Percentiles rank a stretch among this genome's conserved stretches.
These are phyloP conservation scores for Backusella tuberculispora DNA, from an alignment of 192 early-diverging fungal genomes.

Conservation along the genomic window DNA sequence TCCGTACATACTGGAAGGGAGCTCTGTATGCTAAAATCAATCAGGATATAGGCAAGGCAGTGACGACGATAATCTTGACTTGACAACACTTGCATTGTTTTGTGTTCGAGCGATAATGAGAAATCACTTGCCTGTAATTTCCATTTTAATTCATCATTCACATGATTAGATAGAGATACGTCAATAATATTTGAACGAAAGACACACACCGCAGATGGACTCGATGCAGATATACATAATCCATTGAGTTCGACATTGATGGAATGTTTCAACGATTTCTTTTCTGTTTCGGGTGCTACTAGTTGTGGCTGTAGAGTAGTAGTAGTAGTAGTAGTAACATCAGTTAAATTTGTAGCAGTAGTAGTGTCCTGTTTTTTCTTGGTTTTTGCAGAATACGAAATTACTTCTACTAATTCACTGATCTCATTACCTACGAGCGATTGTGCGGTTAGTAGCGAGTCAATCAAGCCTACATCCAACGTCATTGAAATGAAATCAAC, in stretches of 20 bases:
- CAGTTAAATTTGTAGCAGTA: background rate
- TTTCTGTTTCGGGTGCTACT: background rate
- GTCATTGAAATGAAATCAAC: slow-evolving; percentile 57
- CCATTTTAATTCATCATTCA: slow-evolving; percentile 42
- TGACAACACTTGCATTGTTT: slow-evolving; percentile 29
- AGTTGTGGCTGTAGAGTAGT: background rate
- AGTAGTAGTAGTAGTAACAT: background rate
- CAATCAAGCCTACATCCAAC: slow-evolving; percentile 70
- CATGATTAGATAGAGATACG: slow-evolving; percentile 61
- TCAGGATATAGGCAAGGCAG: slow-evolving; percentile 65
- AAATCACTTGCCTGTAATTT: slow-evolving; percentile 57
- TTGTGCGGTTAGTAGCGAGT: slow-evolving; percentile 80
- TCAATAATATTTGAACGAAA: slow-evolving; percentile 65
- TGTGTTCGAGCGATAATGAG: slow-evolving; percentile 60
- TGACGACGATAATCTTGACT: slow-evolving; percentile 44
- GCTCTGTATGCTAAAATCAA: slow-evolving; percentile 65
- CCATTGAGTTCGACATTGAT: slow-evolving; percentile 66
- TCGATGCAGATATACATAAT: slow-evolving; percentile 58
- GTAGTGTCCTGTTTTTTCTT: slow-evolving; percentile 23
- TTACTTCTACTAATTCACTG: slow-evolving; percentile 73
- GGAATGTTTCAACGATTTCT: slow-evolving; percentile 41
- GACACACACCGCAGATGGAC: slow-evolving; percentile 62
- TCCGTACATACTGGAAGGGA: slow-evolving; percentile 29
- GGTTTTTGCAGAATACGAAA: slow-evolving; percentile 40
- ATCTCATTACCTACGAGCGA: slow-evolving; percentile 73